Conservation (phyloP, 257 asterid genomes). For the Petrea volubilis region DNA sequence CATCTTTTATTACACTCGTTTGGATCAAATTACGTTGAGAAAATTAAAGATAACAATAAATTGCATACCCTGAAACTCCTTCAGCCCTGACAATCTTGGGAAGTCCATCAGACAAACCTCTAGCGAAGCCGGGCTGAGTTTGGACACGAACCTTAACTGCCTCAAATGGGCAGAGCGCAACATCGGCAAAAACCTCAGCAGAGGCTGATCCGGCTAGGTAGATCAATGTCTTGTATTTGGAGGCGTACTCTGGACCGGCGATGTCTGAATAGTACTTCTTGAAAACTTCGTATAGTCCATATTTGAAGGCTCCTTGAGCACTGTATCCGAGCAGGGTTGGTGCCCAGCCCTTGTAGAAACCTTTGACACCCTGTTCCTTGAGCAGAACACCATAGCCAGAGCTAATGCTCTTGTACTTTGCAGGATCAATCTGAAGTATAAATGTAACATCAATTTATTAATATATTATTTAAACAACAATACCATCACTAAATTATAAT, state of each 20-base stretch:
- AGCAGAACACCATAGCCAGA: slow-evolving; percentile 64
- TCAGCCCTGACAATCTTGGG: slow-evolving; percentile 68
- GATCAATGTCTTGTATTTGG: slow-evolving; percentile 80
- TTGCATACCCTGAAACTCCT: slow-evolving; percentile 67
- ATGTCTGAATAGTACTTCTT: slow-evolving; percentile 77
- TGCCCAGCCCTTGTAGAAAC: slow-evolving; percentile 79
- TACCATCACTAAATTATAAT: no score
- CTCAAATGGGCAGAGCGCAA: slow-evolving; percentile 88
- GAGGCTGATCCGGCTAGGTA: slow-evolving; percentile 89
- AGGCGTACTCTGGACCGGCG: slow-evolving; percentile 74
- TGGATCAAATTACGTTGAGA: no score
- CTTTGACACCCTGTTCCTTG: slow-evolving; percentile 72
- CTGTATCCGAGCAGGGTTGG: slow-evolving; percentile 88
- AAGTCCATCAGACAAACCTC: slow-evolving; percentile 83
- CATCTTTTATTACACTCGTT: no score
- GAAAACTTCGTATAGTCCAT: slow-evolving; percentile 73
- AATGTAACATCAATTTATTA: not conserved
- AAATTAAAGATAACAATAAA: no score
- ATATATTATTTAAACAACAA: no score
- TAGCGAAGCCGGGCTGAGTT: slow-evolving; percentile 80
- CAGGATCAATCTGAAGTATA: slow-evolving; percentile 63
- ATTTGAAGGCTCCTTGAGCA: slow-evolving; percentile 83
- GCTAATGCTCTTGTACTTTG: slow-evolving; percentile 66
- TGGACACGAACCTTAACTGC: slow-evolving; percentile 89
- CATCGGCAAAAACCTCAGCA: slow-evolving; percentile 75